phyloP scores from a whole-genome alignment of 352 stramenopile species.

The Aphanomyces invadans region DNA sequence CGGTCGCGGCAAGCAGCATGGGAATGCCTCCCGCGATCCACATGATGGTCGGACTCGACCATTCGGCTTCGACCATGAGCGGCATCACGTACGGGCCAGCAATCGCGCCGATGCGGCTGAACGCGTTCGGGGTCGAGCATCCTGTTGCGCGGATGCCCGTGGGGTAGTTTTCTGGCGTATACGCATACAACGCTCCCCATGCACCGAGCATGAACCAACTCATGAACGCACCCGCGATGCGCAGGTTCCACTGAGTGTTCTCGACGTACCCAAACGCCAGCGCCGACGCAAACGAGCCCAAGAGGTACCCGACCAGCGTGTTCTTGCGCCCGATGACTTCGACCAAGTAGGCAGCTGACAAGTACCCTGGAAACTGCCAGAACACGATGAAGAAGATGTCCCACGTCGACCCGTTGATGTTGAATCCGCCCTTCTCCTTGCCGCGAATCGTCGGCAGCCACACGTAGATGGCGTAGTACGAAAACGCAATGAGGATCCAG shows the following conservation, averaged over 20 bases:
- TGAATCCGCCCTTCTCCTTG: constrained; percentile 38
- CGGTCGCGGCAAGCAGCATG: constrained; percentile 4
- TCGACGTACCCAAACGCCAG: constrained; percentile 61
- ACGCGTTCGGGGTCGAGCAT: constrained; percentile 18
- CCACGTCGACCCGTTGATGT: constrained; percentile 49
- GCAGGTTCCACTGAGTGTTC: constrained; percentile 35
- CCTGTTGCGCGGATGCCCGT: constrained; percentile 26
- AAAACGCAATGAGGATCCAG: constrained; percentile 32
- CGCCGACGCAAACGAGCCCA: constrained; percentile 39
- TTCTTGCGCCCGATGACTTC: constrained; percentile 46
- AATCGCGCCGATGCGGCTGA: constrained; percentile 29
- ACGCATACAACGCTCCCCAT: constrained; percentile 28
- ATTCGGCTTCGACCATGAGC: constrained; percentile 20
- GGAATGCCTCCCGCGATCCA: constrained; percentile 24
- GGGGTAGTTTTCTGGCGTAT: constrained; percentile 31
- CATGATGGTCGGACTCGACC: constrained; percentile 22
- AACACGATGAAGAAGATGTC: constrained; percentile 59
- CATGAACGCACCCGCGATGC: constrained; percentile 29
- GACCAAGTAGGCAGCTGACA: constrained; percentile 44
- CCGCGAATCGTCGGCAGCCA: constrained; percentile 44
- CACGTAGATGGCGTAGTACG: constrained; percentile 50
- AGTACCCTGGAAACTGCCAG: constrained; percentile 58
- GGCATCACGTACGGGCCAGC: constrained; percentile 27
- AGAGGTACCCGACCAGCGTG: constrained; percentile 46
- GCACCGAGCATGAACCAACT: constrained; percentile 26